Base-by-base conservation (phyloP, 805 yeast genomes). In the Saccharomycopsis oosterbeekiorum region DNA sequence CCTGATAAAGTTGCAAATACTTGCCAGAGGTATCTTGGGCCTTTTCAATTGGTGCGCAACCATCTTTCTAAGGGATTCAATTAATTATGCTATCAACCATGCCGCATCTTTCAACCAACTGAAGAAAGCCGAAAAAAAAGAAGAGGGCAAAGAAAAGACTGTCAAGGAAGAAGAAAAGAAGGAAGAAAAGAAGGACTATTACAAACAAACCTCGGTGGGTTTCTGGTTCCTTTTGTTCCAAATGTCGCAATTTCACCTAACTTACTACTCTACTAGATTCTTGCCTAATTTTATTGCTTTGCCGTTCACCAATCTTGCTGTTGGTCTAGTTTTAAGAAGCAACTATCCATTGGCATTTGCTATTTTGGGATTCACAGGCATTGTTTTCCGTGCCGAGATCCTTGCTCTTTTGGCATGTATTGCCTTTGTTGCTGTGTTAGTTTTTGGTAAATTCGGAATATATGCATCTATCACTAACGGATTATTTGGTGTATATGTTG, bases 251-350 rank as follows among this genome's bases (percentile, higher is more conserved):
- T 93, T 92, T 74, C 97, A 93, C 70, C 64, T 89, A 19, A 73
- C 86, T 63, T 93, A 77, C 74, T 93, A 93, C 70, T 77, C 88
- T n/a, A 79, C 96, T 1, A 78, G 97, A 66, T 83, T 96, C 0
- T 76, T 93, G 62, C 97, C 97, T n/a, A 93, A 93, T 72, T 87
- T 86, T 67, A 74, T 92, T 61, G 91, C 88, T 1, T 74, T 93
- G 59, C 97, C 97, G 2, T 68, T 89, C 42, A 85, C 86, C 3
- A 80, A 81, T 60, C 67, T 74, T 55, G 86, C 87, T 0, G 65
- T 86, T 53, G 75, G 83, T 4, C 76, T 75, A 67, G 67, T 84
- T 15, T 65, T 89, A 15, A 65, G 66, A 19, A 89, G 85, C 11
- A 76, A 80, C 56, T 74, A 75, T 63, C 76, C 80, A 0, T 62